Conservation (phyloP, 768 basidiomycete genomes). For the Leccinum sublutescens region DNA sequence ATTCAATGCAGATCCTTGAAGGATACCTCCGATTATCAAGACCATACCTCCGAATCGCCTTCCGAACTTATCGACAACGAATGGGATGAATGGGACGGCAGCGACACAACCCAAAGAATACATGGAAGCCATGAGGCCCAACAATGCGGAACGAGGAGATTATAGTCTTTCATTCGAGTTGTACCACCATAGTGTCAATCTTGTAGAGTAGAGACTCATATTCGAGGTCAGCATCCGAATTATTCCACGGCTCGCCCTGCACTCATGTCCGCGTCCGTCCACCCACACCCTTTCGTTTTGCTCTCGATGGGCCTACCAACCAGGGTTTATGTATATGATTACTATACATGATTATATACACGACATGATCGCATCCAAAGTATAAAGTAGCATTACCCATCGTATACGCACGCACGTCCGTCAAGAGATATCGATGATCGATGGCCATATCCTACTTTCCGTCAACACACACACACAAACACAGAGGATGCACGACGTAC, state of each 20-base stretch:
- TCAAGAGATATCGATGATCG: constrained; percentile 41
- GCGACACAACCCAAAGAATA: neutral
- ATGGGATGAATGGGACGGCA: neutral
- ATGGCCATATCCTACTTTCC: constrained; percentile 40
- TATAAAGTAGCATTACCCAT: neutral
- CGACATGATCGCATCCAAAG: neutral
- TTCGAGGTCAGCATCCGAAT: neutral
- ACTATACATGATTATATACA: neutral
- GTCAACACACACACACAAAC: neutral
- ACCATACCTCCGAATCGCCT: neutral
- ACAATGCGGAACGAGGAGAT: neutral
- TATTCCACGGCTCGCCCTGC: too few species aligned
- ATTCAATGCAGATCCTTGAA: neutral
- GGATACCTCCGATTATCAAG: neutral
- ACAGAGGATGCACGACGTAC: constrained; percentile 19
- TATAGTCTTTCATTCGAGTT: neutral
- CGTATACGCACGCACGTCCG: neutral
- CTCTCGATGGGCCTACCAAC: too few species aligned
- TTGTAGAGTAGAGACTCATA: too few species aligned
- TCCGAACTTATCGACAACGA: neutral
- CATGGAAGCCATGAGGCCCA: neutral
- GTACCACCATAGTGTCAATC: neutral
- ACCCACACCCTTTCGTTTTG: too few species aligned
- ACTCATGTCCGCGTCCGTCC: too few species aligned
- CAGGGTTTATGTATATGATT: too few species aligned